phyloP scores from a whole-genome alignment of 169 alveolate species.

The Plasmodium ovale region DNA sequence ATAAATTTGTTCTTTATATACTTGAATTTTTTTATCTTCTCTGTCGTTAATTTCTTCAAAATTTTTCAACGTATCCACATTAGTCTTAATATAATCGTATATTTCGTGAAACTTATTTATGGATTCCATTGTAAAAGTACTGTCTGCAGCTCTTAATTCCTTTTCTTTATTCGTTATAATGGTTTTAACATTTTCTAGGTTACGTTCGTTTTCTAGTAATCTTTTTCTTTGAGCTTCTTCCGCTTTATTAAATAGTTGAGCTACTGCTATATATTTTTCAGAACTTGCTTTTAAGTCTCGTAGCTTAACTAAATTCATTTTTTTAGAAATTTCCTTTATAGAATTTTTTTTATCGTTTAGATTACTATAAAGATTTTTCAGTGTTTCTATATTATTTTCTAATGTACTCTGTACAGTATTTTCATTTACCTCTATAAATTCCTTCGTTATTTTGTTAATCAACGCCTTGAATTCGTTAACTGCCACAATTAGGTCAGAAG shows the following conservation, averaged over 20 bases:
- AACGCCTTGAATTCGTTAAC: not conserved
- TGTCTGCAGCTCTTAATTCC: not conserved
- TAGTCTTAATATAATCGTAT: not conserved
- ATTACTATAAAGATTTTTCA: too few species aligned
- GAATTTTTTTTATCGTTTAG: too few species aligned
- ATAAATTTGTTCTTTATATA: not conserved
- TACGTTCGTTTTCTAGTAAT: not conserved
- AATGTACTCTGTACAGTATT: too few species aligned
- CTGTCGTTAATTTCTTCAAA: not conserved
- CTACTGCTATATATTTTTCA: not conserved
- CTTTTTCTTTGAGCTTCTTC: not conserved
- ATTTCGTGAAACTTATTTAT: not conserved
- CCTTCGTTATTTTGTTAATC: too few species aligned
- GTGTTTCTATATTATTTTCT: too few species aligned
- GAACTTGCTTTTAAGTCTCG: not conserved
- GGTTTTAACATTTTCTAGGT: not conserved
- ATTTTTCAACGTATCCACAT: not conserved
- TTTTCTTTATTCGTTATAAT: not conserved
- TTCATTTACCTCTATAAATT: too few species aligned
- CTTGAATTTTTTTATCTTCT: not conserved
- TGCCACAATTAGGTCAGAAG: not conserved
- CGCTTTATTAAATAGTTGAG: not conserved
- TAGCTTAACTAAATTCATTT: not conserved
- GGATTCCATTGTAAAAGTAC: conserved; percentile 1
- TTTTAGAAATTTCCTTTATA: not conserved